A percentile compares a stretch with the other conserved stretches of the same genome.
phyloP scores from a whole-genome alignment of 2,329 filamentous ascomycete genomes.

The Fusarium anthophilum region DNA sequence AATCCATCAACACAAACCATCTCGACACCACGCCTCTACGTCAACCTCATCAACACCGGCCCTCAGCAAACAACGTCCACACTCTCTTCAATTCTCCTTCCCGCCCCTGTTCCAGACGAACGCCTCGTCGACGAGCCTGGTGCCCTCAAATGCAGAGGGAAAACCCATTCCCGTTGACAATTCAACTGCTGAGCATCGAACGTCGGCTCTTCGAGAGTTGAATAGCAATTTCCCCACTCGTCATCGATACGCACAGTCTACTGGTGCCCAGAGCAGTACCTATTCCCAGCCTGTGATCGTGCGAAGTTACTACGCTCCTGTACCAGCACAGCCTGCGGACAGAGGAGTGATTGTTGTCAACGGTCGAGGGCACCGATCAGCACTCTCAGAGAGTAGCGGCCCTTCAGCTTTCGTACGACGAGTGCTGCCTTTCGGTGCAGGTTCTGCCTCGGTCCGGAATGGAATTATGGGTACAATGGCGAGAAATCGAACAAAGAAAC shows the following conservation, averaged over 20 bases:
- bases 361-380: constrained; percentile 40
- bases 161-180: constrained; percentile 66
- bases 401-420: constrained; percentile 44
- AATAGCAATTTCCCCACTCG: constrained; percentile 67
- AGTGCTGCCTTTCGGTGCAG: constrained; percentile 47
- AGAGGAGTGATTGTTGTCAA: constrained; percentile 45
- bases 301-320: constrained; percentile 67
- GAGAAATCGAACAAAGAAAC: constrained; percentile 54
- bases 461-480: constrained; percentile 56
- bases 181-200: constrained; percentile 64
- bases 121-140: constrained; percentile 62
- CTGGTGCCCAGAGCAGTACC: constrained; percentile 65
- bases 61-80: constrained; percentile 43
- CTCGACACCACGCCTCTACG: constrained; percentile 39
- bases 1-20: constrained; percentile 32
- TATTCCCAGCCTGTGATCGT: constrained; percentile 74
- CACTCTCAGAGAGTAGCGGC: constrained; percentile 42
- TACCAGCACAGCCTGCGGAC: constrained; percentile 46
- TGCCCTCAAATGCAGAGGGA: constrained; percentile 64
- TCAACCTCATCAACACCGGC: constrained; percentile 36
- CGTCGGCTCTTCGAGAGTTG: constrained; percentile 68
- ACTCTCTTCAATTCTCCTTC: constrained; percentile 59
- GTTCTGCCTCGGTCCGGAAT: constrained; percentile 48
- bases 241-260: constrained; percentile 66
- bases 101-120: constrained; percentile 59